Base-by-base conservation (phyloP, 352 stramenopile species). In the Phytophthora megakarya region DNA sequence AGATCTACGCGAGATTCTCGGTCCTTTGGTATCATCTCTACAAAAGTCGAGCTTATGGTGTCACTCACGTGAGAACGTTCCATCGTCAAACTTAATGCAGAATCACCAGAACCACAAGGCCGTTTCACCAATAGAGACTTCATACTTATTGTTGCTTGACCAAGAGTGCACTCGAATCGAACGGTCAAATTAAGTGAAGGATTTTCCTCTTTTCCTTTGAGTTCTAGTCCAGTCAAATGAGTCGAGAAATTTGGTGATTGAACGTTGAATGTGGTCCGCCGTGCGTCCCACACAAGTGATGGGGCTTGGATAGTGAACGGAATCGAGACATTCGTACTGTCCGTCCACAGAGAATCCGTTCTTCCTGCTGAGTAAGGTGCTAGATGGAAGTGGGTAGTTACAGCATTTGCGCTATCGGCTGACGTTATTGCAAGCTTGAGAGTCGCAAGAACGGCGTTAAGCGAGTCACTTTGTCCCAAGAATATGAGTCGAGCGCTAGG, bases 401-500 rank as follows among this genome's bases (percentile, higher is more conserved):
- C 61, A 23, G 3, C 18, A 6, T 32, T 55, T 46, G 32, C 35
- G 45, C n/a, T 46, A n/a, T 6, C 4, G 28, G 13, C 52, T 15
- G 47, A 56, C 1, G 12, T 26, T 6, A 55, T 35, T 12, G 39
- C 22, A 28, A 70, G 35, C 39, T 65, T 19, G 22, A 83, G 49
- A 19, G 55, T 70, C 10, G 21, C 28, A 9, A 83, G 32, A 15
- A 77, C 62, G 1, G 52, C 45, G 19, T 60, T 67, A 18, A 81
- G 37, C 2, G 58, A 59, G 10, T 37, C 11, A 4, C 21, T 19
- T 21, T 33, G 37, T 0, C 72, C 72, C 1, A 74, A 33, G 23
- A 83, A 78, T 5, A 16, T 53, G 35, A 71, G 47, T 8, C 51
- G 65, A 10, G 61, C 61, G 32, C 51, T 68, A 10, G 68, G 67